These are phyloP conservation scores for Fistulifera solaris DNA, from an alignment of 108 stramenopile genomes.

Conservation along the genomic window DNA sequence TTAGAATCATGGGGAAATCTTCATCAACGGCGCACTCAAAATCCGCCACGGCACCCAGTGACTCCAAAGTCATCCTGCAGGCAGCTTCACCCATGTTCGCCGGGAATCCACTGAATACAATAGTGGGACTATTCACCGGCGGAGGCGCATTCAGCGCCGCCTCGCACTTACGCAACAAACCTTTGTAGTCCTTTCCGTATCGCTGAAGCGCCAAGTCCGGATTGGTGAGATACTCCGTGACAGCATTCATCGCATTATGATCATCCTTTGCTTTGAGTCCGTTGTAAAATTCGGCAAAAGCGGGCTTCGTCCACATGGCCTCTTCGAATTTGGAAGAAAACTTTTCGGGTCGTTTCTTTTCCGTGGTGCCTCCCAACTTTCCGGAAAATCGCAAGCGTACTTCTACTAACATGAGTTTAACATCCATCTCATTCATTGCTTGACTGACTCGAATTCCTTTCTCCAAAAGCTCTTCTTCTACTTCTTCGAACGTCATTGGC, in stretches of 20 bases:
- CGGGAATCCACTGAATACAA: constrained; percentile 74
- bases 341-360: constrained; percentile 30
- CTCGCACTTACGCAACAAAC: constrained; percentile 43
- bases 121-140: constrained; percentile 54
- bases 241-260: constrained; percentile 77
- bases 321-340: constrained; percentile 80
- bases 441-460: constrained; percentile 59
- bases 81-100: constrained; percentile 77
- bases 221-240: constrained; percentile 63
- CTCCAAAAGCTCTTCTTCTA: constrained; percentile 58
- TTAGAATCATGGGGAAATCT: constrained; percentile 48
- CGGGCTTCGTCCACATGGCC: constrained; percentile 71
- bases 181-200: constrained; percentile 49
- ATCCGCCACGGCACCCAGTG: constrained; percentile 57
- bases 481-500: constrained; percentile 66
- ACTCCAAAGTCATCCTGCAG: constrained; percentile 77
- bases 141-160: constrained; percentile 53
- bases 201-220: constrained; percentile 43
- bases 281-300: constrained; percentile 61
- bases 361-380: constrained; percentile 21
- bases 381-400: constrained; percentile 47
- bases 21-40: constrained; percentile 51
- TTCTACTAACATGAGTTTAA: constrained; percentile 81
- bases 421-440: constrained; percentile 75
- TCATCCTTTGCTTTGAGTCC: constrained; percentile 43